Conservation (phyloP, 176 grass and related monocot species). For the Lolium multiflorum region DNA sequence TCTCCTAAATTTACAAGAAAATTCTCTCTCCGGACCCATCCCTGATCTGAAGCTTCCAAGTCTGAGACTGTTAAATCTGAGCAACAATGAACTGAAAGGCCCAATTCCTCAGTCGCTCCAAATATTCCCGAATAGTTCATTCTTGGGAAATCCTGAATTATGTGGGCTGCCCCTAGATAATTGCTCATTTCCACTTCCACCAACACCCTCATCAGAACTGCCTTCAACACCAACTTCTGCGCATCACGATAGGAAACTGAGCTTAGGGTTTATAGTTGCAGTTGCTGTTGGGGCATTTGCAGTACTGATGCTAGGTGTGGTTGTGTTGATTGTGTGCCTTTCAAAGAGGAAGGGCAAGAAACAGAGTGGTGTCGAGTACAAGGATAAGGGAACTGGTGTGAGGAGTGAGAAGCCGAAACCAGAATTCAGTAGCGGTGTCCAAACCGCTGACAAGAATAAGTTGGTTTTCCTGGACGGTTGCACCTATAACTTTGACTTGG, state of each 20-base stretch:
- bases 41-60: slow-evolving; percentile 70
- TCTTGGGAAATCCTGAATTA: slow-evolving; percentile 74
- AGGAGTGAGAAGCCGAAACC: slow-evolving; percentile 75
- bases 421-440: slow-evolving; percentile 83
- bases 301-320: slow-evolving; percentile 61
- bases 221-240: slow-evolving; percentile 36
- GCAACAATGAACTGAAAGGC: slow-evolving; percentile 82
- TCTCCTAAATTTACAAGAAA: slow-evolving; percentile 68
- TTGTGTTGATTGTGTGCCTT: slow-evolving; percentile 66
- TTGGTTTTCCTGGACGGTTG: slow-evolving; percentile 90
- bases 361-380: slow-evolving; percentile 46
- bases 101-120: slow-evolving; percentile 71
- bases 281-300: slow-evolving; percentile 76
- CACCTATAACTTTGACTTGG: slow-evolving; percentile 92
- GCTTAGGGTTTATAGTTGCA: slow-evolving; percentile 77
- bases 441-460: slow-evolving; percentile 85
- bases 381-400: slow-evolving; percentile 34
- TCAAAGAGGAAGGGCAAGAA: slow-evolving; percentile 65
- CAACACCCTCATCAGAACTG: slow-evolving; percentile 43
- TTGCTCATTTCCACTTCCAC: slow-evolving; percentile 61
- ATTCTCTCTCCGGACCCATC: slow-evolving; percentile 75
- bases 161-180: slow-evolving; percentile 78
- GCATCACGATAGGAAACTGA: slow-evolving; percentile 58
- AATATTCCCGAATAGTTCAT: slow-evolving; percentile 65
- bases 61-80: slow-evolving; percentile 76